Base-by-base conservation (phyloP, 768 basidiomycete genomes). In the Suillus brevipes region DNA sequence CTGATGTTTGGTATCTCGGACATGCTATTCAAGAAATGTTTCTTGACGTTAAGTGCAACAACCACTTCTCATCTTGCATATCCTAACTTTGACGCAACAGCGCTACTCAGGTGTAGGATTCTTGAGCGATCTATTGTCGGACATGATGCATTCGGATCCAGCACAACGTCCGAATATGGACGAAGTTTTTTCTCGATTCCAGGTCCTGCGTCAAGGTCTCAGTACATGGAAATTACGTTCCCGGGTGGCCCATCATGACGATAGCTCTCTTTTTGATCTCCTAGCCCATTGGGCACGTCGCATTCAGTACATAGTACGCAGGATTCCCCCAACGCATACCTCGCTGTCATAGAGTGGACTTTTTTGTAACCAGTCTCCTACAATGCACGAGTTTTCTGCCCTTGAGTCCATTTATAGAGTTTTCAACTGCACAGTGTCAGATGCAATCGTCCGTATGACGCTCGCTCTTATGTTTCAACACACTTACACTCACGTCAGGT, bases 1-100 rank as follows among this genome's bases (percentile, higher is more conserved):
- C 77, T 0, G 84, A 85, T 45, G 72, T 84, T 2, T 85, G 81
- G 66, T 79, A 78, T 38, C 65, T 83, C 0, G 83, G 81, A 0
- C 83, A 83, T 57, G 37, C 77, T 8, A 73, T 82, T 7, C 69
- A 65, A 20, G 63, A 25, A 55, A 69, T 74, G 13, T 78, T 82
- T 60, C 20, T 77, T 0, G 60, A 72, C 57, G 81, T 82, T 56
- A n/a, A 62, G 37, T 25, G n/a, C 3, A 52, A 38, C 4, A n/a
- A 2, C 6, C 8, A 6, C 18, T n/a, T 61, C 16, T 45, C 4
- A 12, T 58, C 5, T 16, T 37, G 14, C 31, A 61, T 13, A 12
- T 6, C 10, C 42, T 47, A 14, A 61, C 31, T n/a, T 47, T 0
- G 3, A 7, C 2, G 20, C 12, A 28, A 60, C 59, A 64, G 42